Conservation (phyloP, 192 early-diverging fungal species). For the Backusella psychrophila region DNA sequence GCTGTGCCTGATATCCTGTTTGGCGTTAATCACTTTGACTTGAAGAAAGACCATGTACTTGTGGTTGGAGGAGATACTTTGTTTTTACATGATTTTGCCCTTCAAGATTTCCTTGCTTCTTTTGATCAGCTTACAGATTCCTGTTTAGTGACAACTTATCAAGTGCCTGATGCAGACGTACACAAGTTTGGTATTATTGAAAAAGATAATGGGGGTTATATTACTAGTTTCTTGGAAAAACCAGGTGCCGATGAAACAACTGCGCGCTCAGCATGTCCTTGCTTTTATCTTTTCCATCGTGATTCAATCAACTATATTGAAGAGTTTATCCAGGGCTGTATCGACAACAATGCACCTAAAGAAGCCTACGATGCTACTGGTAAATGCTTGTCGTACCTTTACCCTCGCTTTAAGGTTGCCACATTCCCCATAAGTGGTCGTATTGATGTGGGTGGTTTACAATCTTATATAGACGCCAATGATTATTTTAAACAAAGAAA, state of each 20-base stretch:
- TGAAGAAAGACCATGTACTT: slow-evolving; percentile 32
- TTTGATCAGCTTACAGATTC: background rate
- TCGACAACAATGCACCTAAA: slow-evolving; percentile 27
- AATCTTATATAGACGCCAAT: slow-evolving; percentile 51
- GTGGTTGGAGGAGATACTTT: slow-evolving; percentile 63
- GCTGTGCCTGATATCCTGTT: slow-evolving; percentile 53
- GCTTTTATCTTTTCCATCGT: slow-evolving; percentile 52
- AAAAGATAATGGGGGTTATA: slow-evolving; percentile 22
- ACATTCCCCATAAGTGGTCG: slow-evolving; percentile 46
- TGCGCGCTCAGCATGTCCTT: slow-evolving; percentile 55
- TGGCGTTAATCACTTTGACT: slow-evolving; percentile 38
- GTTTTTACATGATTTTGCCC: slow-evolving; percentile 51
- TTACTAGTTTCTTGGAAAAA: slow-evolving; percentile 56
- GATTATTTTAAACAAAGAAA: slow-evolving; percentile 35
- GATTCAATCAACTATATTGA: slow-evolving; percentile 28
- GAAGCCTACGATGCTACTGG: slow-evolving; percentile 55
- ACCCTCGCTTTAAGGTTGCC: slow-evolving; percentile 34
- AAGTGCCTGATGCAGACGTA: slow-evolving; percentile 41
- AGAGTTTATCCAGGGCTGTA: slow-evolving; percentile 45
- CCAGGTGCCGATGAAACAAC: slow-evolving; percentile 42
- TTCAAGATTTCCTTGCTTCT: slow-evolving; percentile 34
- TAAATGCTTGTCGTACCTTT: slow-evolving; percentile 47
- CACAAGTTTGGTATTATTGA: slow-evolving; percentile 57
- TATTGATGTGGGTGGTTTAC: slow-evolving; percentile 64
- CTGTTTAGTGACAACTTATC: slow-evolving; percentile 49